These are phyloP conservation scores for Prosopis cineraria DNA, from an alignment of 306 rosid species.

Conservation along the genomic window DNA sequence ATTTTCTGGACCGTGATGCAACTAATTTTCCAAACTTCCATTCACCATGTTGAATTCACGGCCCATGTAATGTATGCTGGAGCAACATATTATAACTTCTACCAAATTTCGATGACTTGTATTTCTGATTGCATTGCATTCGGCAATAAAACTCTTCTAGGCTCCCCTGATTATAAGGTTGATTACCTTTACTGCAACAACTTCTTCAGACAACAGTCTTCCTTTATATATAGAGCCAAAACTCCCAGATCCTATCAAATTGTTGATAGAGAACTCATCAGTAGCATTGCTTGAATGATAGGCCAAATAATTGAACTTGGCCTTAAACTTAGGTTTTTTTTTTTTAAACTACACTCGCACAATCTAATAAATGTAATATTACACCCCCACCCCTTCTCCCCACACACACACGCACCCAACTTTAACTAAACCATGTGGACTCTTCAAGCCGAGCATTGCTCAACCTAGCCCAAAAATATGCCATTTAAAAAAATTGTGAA, in stretches of 20 bases:
- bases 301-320: too few species aligned
- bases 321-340: too few species aligned
- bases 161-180: neutral
- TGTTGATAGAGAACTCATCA: neutral
- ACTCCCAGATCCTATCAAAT: neutral
- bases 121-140: neutral
- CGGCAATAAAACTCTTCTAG: neutral
- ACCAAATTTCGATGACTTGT: neutral
- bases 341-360: too few species aligned
- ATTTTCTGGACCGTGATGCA: neutral
- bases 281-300: too few species aligned
- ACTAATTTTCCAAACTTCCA: neutral
- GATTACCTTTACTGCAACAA: neutral
- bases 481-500: too few species aligned
- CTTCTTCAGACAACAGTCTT: neutral
- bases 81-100: neutral
- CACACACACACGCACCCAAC: too few species aligned
- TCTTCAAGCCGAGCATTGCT: too few species aligned
- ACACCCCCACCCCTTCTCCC: too few species aligned
- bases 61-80: neutral
- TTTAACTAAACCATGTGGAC: too few species aligned
- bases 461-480: too few species aligned
- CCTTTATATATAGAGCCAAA: neutral
- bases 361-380: too few species aligned
- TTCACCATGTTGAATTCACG: neutral